phyloP scores from a whole-genome alignment of 306 rosid species.

The Amphicarpaea edgeworthii region DNA sequence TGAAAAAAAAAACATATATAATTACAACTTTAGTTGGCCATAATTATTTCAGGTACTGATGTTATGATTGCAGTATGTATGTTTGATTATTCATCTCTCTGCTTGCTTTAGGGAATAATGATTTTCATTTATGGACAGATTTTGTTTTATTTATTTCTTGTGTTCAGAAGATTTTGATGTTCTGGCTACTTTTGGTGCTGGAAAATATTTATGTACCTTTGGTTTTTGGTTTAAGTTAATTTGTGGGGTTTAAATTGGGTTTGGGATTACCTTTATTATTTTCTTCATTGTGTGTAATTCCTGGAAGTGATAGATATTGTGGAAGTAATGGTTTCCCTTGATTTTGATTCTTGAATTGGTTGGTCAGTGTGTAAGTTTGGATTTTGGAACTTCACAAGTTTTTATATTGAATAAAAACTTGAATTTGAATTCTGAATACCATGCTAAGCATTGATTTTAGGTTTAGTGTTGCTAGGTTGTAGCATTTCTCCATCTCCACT shows the following conservation, averaged over 20 bases:
- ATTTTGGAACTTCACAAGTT: slow-evolving; percentile 1
- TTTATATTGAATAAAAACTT: not conserved
- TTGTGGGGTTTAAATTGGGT: not conserved
- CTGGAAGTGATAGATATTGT: not conserved
- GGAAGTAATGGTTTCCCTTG: not conserved
- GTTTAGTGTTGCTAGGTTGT: too few species aligned
- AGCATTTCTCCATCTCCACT: slow-evolving; percentile 4
- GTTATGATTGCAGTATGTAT: not conserved
- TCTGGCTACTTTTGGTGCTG: not conserved
- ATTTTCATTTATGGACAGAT: not conserved
- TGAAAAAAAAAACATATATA: not conserved
- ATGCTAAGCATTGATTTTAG: not conserved
- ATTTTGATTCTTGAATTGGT: slow-evolving; percentile 24
- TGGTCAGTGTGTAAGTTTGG: slow-evolving; percentile 8
- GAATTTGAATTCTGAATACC: not conserved
- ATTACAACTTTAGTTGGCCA: not conserved
- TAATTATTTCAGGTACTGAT: not conserved
- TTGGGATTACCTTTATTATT: not conserved
- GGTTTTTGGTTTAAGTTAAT: not conserved
- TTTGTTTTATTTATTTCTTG: not conserved
- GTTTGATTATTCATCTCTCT: not conserved
- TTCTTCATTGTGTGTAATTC: not conserved
- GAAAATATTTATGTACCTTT: not conserved
- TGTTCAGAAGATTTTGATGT: not conserved
- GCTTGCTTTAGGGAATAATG: slow-evolving; percentile 10